phyloP scores from a whole-genome alignment of 495 filamentous ascomycete species.

The Diplogelasinospora grovesii region DNA sequence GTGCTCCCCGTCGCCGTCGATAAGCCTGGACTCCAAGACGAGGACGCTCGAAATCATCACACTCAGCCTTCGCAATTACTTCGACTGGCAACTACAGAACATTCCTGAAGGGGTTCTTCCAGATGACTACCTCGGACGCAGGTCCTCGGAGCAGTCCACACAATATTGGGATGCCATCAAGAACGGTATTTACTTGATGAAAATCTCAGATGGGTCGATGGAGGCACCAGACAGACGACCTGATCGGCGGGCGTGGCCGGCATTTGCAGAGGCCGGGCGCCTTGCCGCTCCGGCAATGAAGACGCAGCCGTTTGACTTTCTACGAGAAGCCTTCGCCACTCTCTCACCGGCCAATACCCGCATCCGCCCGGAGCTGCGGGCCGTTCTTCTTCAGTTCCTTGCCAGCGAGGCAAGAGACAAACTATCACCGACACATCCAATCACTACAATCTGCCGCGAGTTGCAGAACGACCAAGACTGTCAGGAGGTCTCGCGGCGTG shows the following conservation, averaged over 20 bases:
- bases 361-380: slow-evolving; percentile 23
- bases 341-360: slow-evolving; percentile 26
- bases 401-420: slow-evolving; percentile 19
- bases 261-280: slow-evolving; percentile 18
- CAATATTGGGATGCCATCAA: slow-evolving; percentile 25
- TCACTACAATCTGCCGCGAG: slow-evolving; percentile 23
- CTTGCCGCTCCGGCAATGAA: slow-evolving; percentile 24
- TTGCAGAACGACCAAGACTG: slow-evolving; percentile 20
- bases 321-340: slow-evolving; percentile 25
- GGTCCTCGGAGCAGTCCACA: slow-evolving; percentile 16
- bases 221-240: slow-evolving; percentile 12
- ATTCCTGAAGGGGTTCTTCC: slow-evolving; percentile 23
- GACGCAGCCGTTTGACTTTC: slow-evolving; percentile 25
- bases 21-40: slow-evolving; percentile 14
- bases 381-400: slow-evolving; percentile 22
- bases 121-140: slow-evolving; percentile 21
- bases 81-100: slow-evolving; percentile 25
- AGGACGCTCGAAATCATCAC: slow-evolving; percentile 21
- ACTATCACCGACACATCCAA: slow-evolving; percentile 23
- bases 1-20: slow-evolving; percentile 13
- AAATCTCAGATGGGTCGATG: slow-evolving; percentile 18
- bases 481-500: slow-evolving; percentile 25
- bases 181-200: slow-evolving; percentile 26
- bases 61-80: slow-evolving; percentile 20
- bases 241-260: slow-evolving; percentile 19